phyloP scores from a whole-genome alignment of 441 rosid genomes.

The Aleurites moluccanus region DNA sequence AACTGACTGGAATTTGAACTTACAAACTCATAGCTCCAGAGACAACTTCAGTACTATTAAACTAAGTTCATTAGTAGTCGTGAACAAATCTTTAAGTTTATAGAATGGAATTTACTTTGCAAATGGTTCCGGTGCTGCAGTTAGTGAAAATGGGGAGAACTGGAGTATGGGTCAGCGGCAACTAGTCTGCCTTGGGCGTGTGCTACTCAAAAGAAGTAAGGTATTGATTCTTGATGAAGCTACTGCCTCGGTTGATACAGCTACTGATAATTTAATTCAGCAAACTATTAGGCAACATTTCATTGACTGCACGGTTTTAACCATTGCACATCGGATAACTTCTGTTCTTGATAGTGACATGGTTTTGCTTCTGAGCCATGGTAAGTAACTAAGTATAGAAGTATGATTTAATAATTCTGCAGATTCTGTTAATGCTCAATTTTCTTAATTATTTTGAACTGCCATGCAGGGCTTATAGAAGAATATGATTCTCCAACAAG shows the following conservation, averaged over 20 bases:
- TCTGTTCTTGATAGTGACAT: conserved; percentile 14
- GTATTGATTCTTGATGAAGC: conserved; percentile 27
- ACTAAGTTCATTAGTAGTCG: no score
- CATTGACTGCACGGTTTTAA: conserved; percentile 1
- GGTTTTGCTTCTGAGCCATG: conserved; percentile 7
- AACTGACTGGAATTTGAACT: no score
- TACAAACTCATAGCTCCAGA: no score
- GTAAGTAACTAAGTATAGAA: not conserved
- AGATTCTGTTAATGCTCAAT: not conserved
- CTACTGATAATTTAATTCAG: conserved; percentile 23
- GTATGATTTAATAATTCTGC: not conserved
- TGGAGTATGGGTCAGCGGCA: conserved; percentile 31
- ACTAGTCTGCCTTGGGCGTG: conserved; percentile 23
- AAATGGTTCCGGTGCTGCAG: not conserved
- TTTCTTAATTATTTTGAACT: not conserved
- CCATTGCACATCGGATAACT: conserved; percentile 18
- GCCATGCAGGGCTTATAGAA: conserved; percentile 50
- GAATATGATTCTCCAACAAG: conserved; percentile 60
- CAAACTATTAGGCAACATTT: conserved; percentile 23
- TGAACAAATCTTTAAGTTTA: not conserved
- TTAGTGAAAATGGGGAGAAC: conserved; percentile 27
- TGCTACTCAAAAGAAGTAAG: not conserved
- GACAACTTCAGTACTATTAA: no score
- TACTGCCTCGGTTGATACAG: conserved; percentile 18
- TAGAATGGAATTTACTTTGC: not conserved